phyloP scores from a whole-genome alignment of 192 early-diverging fungal species.

The Linderina pennispora region DNA sequence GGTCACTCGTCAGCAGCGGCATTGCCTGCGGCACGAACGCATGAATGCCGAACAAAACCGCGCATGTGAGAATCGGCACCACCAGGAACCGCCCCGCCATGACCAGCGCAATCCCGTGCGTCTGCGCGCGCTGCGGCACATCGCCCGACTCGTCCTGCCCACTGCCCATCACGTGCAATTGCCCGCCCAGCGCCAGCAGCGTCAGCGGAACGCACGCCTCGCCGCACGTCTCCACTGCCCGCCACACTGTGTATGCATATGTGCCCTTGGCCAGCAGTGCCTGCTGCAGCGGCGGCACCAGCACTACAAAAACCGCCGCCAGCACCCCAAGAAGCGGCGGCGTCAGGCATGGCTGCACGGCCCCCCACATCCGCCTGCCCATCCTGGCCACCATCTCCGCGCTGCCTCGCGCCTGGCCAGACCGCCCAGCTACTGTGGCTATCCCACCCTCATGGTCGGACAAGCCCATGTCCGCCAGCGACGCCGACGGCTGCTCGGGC shows the following conservation, averaged over 20 bases:
- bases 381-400: conserved; percentile 21
- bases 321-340: conserved; percentile 12
- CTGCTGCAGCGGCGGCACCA: background rate
- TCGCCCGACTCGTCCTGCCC: background rate
- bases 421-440: too few species aligned
- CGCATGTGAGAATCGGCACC: conserved; percentile 21
- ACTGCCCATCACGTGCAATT: conserved; percentile 26
- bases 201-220: conserved; percentile 66
- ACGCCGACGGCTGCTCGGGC: background rate
- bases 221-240: conserved; percentile 58
- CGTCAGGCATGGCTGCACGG: conserved; percentile 10
- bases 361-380: conserved; percentile 9
- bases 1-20: conserved; percentile 46
- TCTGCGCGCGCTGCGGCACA: conserved; percentile 6
- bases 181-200: conserved; percentile 62
- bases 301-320: conserved; percentile 6
- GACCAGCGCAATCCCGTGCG: conserved; percentile 18
- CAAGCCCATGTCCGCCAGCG: background rate
- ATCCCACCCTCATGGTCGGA: too few species aligned
- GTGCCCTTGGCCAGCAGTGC: background rate
- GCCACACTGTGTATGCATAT: conserved; percentile 7
- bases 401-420: background rate
- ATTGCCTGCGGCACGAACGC: conserved; percentile 22
- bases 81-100: conserved; percentile 37
- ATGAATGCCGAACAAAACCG: conserved; percentile 20